Percentiles rank a stretch among this genome's conserved stretches.
These are phyloP conservation scores for Aspergillus sojae DNA, from an alignment of 2,329 filamentous ascomycete species.

Conservation along the genomic window DNA sequence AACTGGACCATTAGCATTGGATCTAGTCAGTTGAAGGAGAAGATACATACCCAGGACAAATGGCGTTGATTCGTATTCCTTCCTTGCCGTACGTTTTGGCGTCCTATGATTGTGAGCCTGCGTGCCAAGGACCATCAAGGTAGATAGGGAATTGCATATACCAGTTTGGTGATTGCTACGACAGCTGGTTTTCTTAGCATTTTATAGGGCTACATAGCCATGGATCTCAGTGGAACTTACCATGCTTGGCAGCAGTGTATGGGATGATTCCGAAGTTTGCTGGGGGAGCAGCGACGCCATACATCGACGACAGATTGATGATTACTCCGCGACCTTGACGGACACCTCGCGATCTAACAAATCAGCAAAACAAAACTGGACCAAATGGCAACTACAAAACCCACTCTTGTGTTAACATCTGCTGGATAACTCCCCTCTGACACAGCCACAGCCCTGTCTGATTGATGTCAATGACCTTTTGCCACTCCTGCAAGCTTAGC, in stretches of 20 bases:
- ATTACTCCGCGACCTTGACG: slow-evolving; percentile 28
- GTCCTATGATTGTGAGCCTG: slow-evolving; percentile 22
- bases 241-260: slow-evolving; percentile 30
- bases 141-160: slow-evolving; percentile 3
- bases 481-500: slow-evolving; percentile 52
- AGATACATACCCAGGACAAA: slow-evolving; percentile 54
- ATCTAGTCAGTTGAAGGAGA: background rate
- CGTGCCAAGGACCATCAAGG: background rate
- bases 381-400: background rate
- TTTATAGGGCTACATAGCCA: background rate
- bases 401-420: slow-evolving; percentile 31
- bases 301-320: slow-evolving; percentile 30
- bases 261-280: slow-evolving; percentile 17
- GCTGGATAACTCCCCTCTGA: slow-evolving; percentile 52
- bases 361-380: no score
- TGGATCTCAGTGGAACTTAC: slow-evolving; percentile 8
- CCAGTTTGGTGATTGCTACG: slow-evolving; percentile 28
- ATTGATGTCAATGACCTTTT: slow-evolving; percentile 56
- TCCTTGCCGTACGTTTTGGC: slow-evolving; percentile 54
- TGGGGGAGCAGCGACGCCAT: slow-evolving; percentile 22
- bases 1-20: slow-evolving; percentile 15
- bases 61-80: slow-evolving; percentile 62
- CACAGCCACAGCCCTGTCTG: slow-evolving; percentile 61
- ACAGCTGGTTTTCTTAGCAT: slow-evolving; percentile 20
- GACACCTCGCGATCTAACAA: slow-evolving; percentile 16